Conservation (phyloP, 2,329 filamentous ascomycete genomes). For the Colletotrichum liriopes region DNA sequence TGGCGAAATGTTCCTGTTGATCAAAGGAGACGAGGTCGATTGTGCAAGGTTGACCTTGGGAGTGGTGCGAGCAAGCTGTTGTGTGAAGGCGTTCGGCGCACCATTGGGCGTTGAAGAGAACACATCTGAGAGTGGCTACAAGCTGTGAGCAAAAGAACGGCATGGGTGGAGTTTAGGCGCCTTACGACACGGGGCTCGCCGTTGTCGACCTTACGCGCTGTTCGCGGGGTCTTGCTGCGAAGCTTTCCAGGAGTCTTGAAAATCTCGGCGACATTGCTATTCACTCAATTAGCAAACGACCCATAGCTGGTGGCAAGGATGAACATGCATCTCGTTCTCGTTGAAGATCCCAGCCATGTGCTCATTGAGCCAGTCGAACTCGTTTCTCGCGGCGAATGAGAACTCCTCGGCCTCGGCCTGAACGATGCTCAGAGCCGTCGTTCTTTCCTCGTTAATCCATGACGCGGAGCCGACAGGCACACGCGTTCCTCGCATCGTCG, state of each 20-base stretch:
- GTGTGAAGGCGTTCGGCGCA: slow-evolving; percentile 69
- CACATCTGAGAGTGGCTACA: slow-evolving; percentile 72
- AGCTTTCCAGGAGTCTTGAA: slow-evolving; percentile 94
- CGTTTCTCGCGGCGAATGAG: slow-evolving; percentile 90
- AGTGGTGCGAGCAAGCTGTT: slow-evolving; percentile 64
- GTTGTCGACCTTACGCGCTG: slow-evolving; percentile 73
- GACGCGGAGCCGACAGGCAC: slow-evolving; percentile 83
- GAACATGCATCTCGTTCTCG: slow-evolving; percentile 85
- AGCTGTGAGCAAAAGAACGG: slow-evolving; percentile 47
- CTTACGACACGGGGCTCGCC: slow-evolving; percentile 76
- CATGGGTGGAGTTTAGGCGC: slow-evolving; percentile 44
- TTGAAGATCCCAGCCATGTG: slow-evolving; percentile 97
- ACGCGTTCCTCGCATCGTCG: slow-evolving; percentile 70
- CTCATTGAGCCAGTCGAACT: slow-evolving; percentile 98
- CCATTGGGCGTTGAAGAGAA: slow-evolving; percentile 71
- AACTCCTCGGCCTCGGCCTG: slow-evolving; percentile 93
- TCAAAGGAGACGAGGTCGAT: slow-evolving; percentile 53
- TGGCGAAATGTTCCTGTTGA: slow-evolving; percentile 53
- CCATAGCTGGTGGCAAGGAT: slow-evolving; percentile 38
- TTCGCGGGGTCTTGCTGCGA: slow-evolving; percentile 85
- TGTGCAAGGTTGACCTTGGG: slow-evolving; percentile 73
- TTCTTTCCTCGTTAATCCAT: slow-evolving; percentile 90
- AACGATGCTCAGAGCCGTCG: slow-evolving; percentile 82
- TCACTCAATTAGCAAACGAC: slow-evolving; percentile 3
- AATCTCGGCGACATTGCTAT: slow-evolving; percentile 91